A percentile compares a stretch with the other conserved stretches of the same genome.
Conservation (phyloP, 2,329 filamentous ascomycete species). For the Calonectria fujianensis region DNA sequence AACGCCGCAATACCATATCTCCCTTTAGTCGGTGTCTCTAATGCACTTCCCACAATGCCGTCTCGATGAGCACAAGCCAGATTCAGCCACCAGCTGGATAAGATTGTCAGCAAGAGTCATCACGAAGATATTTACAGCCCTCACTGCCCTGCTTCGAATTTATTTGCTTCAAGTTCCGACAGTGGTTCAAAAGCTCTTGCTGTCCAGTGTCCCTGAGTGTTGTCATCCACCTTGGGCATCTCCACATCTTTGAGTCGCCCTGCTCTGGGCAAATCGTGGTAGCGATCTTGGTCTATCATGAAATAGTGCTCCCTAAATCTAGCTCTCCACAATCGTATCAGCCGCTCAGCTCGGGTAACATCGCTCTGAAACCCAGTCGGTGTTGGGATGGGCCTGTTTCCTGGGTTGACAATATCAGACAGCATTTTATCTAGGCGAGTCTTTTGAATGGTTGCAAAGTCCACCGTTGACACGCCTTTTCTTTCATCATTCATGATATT, state of each 20-base stretch:
- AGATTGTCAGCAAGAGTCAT: constrained; percentile 44
- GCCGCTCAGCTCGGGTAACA: constrained; percentile 59
- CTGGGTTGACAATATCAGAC: constrained; percentile 61
- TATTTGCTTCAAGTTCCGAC: constrained; percentile 64
- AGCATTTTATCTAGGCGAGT: constrained; percentile 67
- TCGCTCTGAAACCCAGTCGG: constrained; percentile 59
- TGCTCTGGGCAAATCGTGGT: constrained; percentile 58
- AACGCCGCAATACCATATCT: constrained; percentile 68
- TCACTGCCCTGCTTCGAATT: constrained; percentile 71
- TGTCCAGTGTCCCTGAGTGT: constrained; percentile 61
- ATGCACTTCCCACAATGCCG: constrained; percentile 68
- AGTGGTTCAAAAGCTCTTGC: constrained; percentile 58
- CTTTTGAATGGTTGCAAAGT: constrained; percentile 62
- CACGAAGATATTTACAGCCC: constrained; percentile 44
- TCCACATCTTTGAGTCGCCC: constrained; percentile 65
- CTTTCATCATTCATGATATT: constrained; percentile 63
- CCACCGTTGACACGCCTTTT: constrained; percentile 57
- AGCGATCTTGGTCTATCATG: constrained; percentile 67
- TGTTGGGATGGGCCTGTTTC: constrained; percentile 53
- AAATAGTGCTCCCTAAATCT: constrained; percentile 68
- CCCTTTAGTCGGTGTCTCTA: constrained; percentile 67
- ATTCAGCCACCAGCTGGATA: constrained; percentile 75
- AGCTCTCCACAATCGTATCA: constrained; percentile 66
- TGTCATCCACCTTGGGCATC: constrained; percentile 59
- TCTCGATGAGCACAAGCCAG: constrained; percentile 74